Conservation (phyloP, 768 basidiomycete species). For the Lentinula raphanica region DNA sequence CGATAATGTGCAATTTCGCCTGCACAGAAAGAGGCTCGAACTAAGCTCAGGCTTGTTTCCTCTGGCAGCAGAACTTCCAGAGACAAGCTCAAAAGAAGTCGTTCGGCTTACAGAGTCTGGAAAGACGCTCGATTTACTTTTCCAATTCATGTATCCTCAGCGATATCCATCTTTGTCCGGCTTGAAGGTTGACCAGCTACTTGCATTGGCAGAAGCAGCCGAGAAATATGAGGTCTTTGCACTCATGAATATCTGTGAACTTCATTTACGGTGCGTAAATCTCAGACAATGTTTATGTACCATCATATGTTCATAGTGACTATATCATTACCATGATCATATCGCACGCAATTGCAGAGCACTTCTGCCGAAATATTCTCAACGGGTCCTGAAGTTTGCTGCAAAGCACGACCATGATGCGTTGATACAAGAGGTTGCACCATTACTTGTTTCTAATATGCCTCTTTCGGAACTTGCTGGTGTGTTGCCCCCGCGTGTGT, state of each 20-base stretch:
- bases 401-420: background rate
- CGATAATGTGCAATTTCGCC: slow-evolving; percentile 1
- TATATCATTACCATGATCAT: no score
- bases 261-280: background rate
- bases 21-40: slow-evolving; percentile 4
- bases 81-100: background rate
- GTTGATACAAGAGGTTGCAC: background rate
- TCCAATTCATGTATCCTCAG: slow-evolving; percentile 5
- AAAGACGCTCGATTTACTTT: slow-evolving; percentile 2
- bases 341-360: no score
- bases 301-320: no score
- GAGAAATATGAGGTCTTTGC: slow-evolving; percentile 9
- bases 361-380: background rate
- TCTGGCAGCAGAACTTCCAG: background rate
- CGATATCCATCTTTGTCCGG: background rate
- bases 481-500: background rate
- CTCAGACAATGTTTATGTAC: background rate
- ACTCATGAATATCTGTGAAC: slow-evolving; percentile 2
- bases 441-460: background rate
- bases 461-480: background rate
- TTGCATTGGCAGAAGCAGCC: background rate
- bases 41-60: background rate
- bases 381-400: background rate
- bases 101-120: slow-evolving; percentile 2
- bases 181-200: background rate